Evolutionary conservation across 208 protist species (phyloP), one percentile per base, ranked within the genome.

Genomic region (Trypanosoma mega): DNA sequence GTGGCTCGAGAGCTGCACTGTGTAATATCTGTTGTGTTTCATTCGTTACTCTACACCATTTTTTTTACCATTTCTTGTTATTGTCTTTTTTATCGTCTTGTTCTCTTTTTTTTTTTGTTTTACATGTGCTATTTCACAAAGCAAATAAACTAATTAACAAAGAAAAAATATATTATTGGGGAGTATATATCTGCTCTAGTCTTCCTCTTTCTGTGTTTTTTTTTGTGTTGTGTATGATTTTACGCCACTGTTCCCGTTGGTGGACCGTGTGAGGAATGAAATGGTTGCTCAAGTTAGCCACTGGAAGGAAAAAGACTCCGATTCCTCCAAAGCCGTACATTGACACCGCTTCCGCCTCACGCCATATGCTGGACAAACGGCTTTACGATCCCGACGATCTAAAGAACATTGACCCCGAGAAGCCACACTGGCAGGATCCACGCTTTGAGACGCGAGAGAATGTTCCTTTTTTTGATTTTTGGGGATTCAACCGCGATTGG

Each of bases 311-410:
- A 66, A 72, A 56, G n/a, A 91, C 83, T 0, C 89, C 89, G 7
- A 58, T 96, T 21, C 89, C 89, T 23, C 85, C 89, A 11, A 96
- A 96, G 68, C 89, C 89, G 52, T 96, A 96, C 50, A 67, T 92
- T 20, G 89, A 96, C 63, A 84, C 69, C 0, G 73, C 79, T 21
- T 87, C 84, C 24, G 34, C 76, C 0, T 67, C 67, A 3, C 50
- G 39, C 7, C 84, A 92, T 72, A 92, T 96, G 83, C 49, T 77
- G 9, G 89, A 96, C 68, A 36, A 64, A 0, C 57, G 83, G 7
- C 45, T 93, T 33, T 84, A 92, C 58, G 72, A 92, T 47, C 58
- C 65, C 9, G 68, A 74, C 9, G 81, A 92, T 51, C 48, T 96
- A 20, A 76, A 75, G 24, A 62, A 92, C 49, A 79, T 96, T 31